Evolutionary conservation across 306 rosid species (phyloP).

Genomic region (Oxytropis ochrocephala): DNA sequence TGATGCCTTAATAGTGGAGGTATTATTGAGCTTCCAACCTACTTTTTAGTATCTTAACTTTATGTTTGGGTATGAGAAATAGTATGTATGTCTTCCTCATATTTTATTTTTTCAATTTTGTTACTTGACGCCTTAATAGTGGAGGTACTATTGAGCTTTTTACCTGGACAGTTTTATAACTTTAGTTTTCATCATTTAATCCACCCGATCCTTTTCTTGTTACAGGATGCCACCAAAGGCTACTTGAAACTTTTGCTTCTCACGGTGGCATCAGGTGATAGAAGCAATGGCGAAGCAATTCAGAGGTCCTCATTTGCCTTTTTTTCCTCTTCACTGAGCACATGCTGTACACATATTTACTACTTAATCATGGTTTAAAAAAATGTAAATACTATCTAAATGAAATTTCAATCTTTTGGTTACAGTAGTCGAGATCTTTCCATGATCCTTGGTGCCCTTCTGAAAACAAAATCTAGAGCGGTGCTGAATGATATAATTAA

Average conservation of each 20-base stretch:
- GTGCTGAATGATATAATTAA: constrained; percentile 81
- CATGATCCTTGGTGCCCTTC: constrained; percentile 93
- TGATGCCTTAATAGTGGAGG: too few relatives aligned
- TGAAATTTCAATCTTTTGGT: constrained; percentile 18
- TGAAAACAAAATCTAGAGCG: constrained; percentile 85
- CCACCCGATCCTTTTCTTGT: not conserved
- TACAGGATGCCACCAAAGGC: constrained; percentile 89
- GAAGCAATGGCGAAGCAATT: constrained; percentile 81
- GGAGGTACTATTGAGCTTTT: too few relatives aligned
- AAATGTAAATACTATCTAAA: constrained; percentile 8
- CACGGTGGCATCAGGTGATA: constrained; percentile 86
- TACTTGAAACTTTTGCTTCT: constrained; percentile 92
- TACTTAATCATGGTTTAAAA: constrained; percentile 11
- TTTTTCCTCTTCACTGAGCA: not conserved
- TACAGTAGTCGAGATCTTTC: constrained; percentile 97
- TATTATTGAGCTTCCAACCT: too few relatives aligned
- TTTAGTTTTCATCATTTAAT: constrained; percentile 15
- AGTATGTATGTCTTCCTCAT: too few relatives aligned
- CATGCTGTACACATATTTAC: not conserved
- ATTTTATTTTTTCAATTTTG: too few relatives aligned
- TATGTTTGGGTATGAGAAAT: too few relatives aligned
- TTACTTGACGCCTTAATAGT: too few relatives aligned
- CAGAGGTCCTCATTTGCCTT: constrained; percentile 54
- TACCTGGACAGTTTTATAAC: not conserved
- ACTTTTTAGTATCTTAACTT: too few relatives aligned